Evolutionary conservation across 1,284 basidiomycete genomes (phyloP).

Genomic region (Ganoderma lingzhi): DNA sequence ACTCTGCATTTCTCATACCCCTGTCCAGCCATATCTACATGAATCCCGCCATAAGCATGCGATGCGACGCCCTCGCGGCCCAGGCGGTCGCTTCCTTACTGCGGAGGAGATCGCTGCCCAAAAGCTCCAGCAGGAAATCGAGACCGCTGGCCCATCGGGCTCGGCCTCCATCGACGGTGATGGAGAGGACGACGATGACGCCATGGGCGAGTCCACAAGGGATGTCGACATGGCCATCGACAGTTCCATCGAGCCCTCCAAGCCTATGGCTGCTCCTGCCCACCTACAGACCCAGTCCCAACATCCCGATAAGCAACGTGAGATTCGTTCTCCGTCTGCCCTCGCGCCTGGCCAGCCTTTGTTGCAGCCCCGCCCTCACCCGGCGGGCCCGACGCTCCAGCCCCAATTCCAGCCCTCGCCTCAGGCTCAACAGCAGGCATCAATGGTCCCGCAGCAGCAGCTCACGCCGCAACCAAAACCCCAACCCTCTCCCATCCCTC

Average conservation of each 20-base stretch:
- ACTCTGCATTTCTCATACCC: slow-evolving; percentile 16
- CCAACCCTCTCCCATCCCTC: slow-evolving; percentile 29
- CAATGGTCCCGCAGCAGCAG: slow-evolving; percentile 24
- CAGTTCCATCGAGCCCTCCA: slow-evolving; percentile 35
- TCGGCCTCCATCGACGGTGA: slow-evolving; percentile 41
- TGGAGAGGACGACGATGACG: slow-evolving; percentile 49
- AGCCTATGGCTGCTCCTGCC: slow-evolving; percentile 14
- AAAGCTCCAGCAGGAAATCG: slow-evolving; percentile 52
- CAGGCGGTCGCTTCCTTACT: slow-evolving; percentile 96
- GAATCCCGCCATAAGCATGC: slow-evolving; percentile 98
- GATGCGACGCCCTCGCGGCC: slow-evolving; percentile 94
- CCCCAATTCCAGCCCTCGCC: slow-evolving; percentile 23
- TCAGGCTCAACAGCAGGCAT: slow-evolving; percentile 27
- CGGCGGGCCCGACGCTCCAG: slow-evolving; percentile 7
- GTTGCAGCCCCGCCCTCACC: slow-evolving; percentile 32
- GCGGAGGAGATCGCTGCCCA: slow-evolving; percentile 91
- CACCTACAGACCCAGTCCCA: slow-evolving; percentile 19
- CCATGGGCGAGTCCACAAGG: slow-evolving; percentile 35
- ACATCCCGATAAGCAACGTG: slow-evolving; percentile 30
- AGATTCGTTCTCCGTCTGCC: slow-evolving; percentile 24
- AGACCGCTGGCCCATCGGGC: slow-evolving; percentile 38
- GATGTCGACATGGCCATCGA: slow-evolving; percentile 38
- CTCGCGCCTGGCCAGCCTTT: slow-evolving; percentile 26
- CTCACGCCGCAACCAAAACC: slow-evolving; percentile 31
- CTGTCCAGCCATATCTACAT: slow-evolving; percentile 89